Evolutionary conservation across 2,329 filamentous ascomycete species (phyloP), one percentile per base, ranked within the genome.

Genomic region (Pseudogymnoascus sp.): DNA sequence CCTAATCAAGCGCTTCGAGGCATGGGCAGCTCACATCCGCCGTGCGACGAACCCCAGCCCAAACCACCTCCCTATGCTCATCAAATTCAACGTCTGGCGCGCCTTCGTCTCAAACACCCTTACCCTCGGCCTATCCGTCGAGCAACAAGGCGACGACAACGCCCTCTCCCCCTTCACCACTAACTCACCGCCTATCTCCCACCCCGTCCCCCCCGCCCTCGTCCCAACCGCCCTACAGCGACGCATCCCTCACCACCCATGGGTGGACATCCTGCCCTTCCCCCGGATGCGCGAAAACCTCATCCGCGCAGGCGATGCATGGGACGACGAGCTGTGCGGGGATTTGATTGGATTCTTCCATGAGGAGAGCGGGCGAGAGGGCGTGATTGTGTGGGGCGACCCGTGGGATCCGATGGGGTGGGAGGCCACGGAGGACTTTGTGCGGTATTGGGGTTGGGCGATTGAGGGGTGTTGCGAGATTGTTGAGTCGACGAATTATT

Each of bases 61-160:
- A 16, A 68, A 72, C 32, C 70, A 73, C 59, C 65, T 76, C 6
- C 69, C 75, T 12, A 67, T 70, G 1, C 62, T 75, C 7, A 65
- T 75, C 9, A 71, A 74, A 32, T 74, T 73, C 65, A 75, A 76
- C 50, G 69, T 75, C 20, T 66, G 74, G 28, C 70, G 74, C 35
- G 74, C 71, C 2, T 66, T 72, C 7, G 61, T 69, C 5, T 66
- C 67, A n/a, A 75, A 75, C 60, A 68, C 71, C 22, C 59, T 63
- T 43, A 68, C 71, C 11, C 65, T 75, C 2, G 66, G 43, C 25
- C 25, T 54, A 32, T 16, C 25, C n/a, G 28, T 54, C n/a, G 43
- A 54, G 43, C 43, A 54, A 18, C 16, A 14, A 30, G 43, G n/a
- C 14, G n/a, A 9, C n/a, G 43, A 54, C n/a, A 25, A 54, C 43